Base-by-base conservation (phyloP, 768 basidiomycete genomes). In the Trametopsis cervina region DNA sequence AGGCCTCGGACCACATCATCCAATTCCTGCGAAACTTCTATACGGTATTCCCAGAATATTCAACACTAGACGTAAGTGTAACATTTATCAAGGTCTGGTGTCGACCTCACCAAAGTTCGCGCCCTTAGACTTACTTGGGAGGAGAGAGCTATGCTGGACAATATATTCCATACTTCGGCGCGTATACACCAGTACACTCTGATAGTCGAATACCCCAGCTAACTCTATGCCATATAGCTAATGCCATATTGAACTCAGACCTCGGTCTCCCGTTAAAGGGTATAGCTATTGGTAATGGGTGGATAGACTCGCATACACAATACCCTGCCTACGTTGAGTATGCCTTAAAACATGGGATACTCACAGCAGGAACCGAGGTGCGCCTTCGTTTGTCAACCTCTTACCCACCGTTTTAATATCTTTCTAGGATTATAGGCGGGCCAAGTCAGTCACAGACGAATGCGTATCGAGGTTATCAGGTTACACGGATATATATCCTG, bases 111-210 rank as follows among this genome's bases (percentile, higher is more conserved):
- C 47, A 37, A 11, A 15, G 25, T 24, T 41, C 21, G 37, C 40
- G 46, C 18, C 26, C 9, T 21, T 61, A 98, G 94, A 96, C 94
- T 4, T 99, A 94, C 65, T 68, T 99, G 3, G 89, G 88, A 0
- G 96, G 96, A 50, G 96, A 99, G 72, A 93, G 90, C 52, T 99
- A 82, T 64, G 96, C 94, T 22, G 96, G 96, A 20, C 94, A 98
- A 69, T 98, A 87, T 71, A 95, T 99, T 58, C 96, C 96, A 3
- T 95, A 90, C 65, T 93, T 93, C 58, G 90, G 90, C 85, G 57
- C 54, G 69, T 61, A 49, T 39, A 38, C 21, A 24, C 35, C 7
- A 11, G 38, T 37, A 6, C 18, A 37, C 41, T 18, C 17, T 27
- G 24, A n/a, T n/a, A n/a, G n/a, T n/a, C n/a, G n/a, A 24, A 13